Conservation (phyloP, 257 asterid genomes). For the Solanum pimpinellifolium region DNA sequence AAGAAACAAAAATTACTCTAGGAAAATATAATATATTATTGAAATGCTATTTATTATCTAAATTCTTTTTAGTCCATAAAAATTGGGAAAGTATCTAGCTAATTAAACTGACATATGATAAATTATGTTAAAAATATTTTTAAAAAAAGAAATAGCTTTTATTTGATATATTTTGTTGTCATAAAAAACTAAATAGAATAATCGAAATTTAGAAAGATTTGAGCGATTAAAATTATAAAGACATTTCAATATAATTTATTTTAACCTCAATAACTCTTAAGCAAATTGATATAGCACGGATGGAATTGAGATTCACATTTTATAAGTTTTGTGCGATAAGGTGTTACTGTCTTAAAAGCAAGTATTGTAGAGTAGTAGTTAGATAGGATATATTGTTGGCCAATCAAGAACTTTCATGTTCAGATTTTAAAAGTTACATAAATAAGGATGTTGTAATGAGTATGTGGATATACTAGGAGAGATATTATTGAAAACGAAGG, state of each 20-base stretch:
- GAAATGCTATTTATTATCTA: too few relatives aligned
- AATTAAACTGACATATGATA: neutral
- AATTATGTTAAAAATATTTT: neutral
- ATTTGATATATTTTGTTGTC: neutral
- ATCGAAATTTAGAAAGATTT: neutral
- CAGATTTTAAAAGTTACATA: neutral
- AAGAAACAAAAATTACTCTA: neutral
- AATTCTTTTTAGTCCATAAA: neutral
- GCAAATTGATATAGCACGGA: neutral
- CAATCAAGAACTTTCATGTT: neutral
- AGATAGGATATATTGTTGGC: neutral
- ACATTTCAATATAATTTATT: too few relatives aligned
- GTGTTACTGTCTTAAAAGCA: neutral
- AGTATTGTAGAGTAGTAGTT: neutral
- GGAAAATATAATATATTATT: too few relatives aligned
- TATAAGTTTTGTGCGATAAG: neutral
- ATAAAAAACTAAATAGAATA: neutral
- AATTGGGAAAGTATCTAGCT: too few relatives aligned
- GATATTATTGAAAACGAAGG: too few relatives aligned
- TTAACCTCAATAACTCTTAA: too few relatives aligned
- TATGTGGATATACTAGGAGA: neutral
- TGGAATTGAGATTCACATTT: neutral
- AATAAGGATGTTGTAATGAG: neutral
- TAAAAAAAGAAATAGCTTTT: too few relatives aligned
- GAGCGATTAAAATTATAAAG: neutral